Evolutionary conservation across 2,329 filamentous ascomycete genomes (phyloP).

Genomic region (Fusarium cyanostomum): DNA sequence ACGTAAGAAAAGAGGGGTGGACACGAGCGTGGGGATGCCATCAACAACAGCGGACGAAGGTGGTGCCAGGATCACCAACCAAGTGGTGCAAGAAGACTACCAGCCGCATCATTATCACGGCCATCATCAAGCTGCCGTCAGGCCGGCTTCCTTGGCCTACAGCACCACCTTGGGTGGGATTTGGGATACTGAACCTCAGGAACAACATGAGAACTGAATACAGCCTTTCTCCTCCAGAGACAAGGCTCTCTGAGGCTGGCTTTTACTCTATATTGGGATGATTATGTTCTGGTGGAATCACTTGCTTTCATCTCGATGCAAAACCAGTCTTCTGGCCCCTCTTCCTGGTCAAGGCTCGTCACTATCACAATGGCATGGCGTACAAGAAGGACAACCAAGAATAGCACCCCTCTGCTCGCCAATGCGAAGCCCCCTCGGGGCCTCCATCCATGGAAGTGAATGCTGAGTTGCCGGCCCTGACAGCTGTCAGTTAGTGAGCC

Average conservation of each 20-base stretch:
- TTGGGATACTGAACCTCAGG: not conserved
- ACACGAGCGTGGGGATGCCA: not conserved
- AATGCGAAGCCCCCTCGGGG: not conserved
- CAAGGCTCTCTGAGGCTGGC: not conserved
- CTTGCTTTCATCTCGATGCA: not conserved
- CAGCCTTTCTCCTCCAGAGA: not conserved
- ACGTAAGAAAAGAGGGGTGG: not conserved
- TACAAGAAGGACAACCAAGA: not conserved
- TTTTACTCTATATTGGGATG: not conserved
- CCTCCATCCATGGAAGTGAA: not conserved
- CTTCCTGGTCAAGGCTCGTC: not conserved
- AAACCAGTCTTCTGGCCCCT: not conserved
- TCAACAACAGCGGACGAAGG: constrained; percentile 1
- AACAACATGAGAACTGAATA: not conserved
- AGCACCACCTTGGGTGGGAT: not conserved
- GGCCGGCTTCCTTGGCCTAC: not conserved
- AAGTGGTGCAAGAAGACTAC: not conserved
- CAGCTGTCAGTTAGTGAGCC: not conserved
- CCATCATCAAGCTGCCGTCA: not conserved
- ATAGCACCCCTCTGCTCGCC: not conserved
- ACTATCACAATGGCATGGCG: not conserved
- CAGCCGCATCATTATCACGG: not conserved
- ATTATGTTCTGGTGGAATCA: not conserved
- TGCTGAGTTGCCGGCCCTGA: not conserved
- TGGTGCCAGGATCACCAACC: not conserved